These are phyloP conservation scores for Fragaria vesca DNA, from an alignment of 306 rosid species.

Conservation along the genomic window DNA sequence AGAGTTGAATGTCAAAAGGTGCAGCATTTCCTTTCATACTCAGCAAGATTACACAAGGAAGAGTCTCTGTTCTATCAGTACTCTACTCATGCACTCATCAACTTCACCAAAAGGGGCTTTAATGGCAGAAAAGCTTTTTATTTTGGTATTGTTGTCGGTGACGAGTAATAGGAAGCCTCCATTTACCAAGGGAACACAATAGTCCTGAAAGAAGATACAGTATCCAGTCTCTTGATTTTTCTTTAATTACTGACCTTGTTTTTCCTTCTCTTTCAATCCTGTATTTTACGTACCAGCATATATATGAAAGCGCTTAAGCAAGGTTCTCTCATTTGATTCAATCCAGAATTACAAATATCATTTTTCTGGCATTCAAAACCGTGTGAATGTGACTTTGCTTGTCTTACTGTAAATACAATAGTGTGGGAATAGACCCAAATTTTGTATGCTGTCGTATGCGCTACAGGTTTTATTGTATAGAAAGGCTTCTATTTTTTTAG, in stretches of 20 bases:
- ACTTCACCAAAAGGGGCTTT: slow-evolving; percentile 28
- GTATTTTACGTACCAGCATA: not conserved
- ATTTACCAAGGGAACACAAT: not conserved
- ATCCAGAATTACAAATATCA: not conserved
- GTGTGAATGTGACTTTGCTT: slow-evolving; percentile 1
- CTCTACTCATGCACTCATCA: slow-evolving; percentile 1
- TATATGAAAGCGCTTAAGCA: slow-evolving; percentile 5
- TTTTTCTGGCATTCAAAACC: not conserved
- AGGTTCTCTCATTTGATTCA: slow-evolving; percentile 1
- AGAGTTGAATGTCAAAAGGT: slow-evolving; percentile 16
- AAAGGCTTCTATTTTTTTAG: not conserved
- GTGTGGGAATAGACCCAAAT: not conserved
- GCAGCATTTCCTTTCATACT: slow-evolving; percentile 26
- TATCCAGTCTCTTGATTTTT: not conserved
- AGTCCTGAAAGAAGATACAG: slow-evolving; percentile 6
- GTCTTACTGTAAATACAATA: not conserved
- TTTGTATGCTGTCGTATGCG: not conserved
- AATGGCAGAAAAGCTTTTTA: slow-evolving; percentile 1
- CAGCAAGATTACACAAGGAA: slow-evolving; percentile 30
- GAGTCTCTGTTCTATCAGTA: slow-evolving; percentile 16
- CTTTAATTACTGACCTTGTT: not conserved
- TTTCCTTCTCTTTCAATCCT: not conserved
- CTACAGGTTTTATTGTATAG: not conserved
- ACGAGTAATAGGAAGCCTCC: not conserved
- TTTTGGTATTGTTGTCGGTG: not conserved